Evolutionary conservation across 768 basidiomycete species (phyloP).

Genomic region (Sarcodon sp.): DNA sequence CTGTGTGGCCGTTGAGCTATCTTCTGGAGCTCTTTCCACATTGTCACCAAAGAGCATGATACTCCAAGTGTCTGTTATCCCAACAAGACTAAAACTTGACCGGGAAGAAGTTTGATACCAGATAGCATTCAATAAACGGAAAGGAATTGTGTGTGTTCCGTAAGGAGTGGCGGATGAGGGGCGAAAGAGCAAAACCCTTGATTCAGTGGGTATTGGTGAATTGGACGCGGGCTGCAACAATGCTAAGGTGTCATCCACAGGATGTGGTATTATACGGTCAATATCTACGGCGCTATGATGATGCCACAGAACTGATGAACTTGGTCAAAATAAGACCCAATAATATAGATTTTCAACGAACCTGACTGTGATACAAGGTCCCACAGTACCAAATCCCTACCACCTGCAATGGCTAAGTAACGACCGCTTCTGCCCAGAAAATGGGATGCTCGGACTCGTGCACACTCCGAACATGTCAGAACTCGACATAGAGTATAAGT

Average conservation of each 20-base stretch:
- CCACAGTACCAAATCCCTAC: constrained; percentile 49
- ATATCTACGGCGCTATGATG: constrained; percentile 24
- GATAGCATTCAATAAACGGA: constrained; percentile 40
- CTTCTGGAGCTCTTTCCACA: constrained; percentile 24
- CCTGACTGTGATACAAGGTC: constrained; percentile 53
- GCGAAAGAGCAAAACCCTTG: constrained; percentile 35
- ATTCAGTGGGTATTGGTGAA: constrained; percentile 17
- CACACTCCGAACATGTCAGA: constrained; percentile 44
- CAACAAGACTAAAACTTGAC: constrained; percentile 44
- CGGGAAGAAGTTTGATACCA: constrained; percentile 12
- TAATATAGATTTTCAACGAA: constrained; percentile 21
- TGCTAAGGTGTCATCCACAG: constrained; percentile 40
- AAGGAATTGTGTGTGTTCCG: constrained; percentile 39
- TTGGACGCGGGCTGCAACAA: constrained; percentile 7
- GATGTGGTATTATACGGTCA: constrained; percentile 39
- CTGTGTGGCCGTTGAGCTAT: background rate
- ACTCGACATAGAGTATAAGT: constrained; percentile 48
- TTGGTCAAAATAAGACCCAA: constrained; percentile 1
- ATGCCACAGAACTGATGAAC: constrained; percentile 50
- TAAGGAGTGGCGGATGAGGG: constrained; percentile 30
- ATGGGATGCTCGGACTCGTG: constrained; percentile 26
- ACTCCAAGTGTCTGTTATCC: constrained; percentile 54
- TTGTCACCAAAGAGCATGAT: constrained; percentile 60
- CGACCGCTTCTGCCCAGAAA: constrained; percentile 69
- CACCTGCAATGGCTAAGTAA: constrained; percentile 45